Percentiles rank a stretch among this genome's conserved stretches.
Conservation (phyloP, 208 protist species). For the Acanthamoeba sp. region DNA sequence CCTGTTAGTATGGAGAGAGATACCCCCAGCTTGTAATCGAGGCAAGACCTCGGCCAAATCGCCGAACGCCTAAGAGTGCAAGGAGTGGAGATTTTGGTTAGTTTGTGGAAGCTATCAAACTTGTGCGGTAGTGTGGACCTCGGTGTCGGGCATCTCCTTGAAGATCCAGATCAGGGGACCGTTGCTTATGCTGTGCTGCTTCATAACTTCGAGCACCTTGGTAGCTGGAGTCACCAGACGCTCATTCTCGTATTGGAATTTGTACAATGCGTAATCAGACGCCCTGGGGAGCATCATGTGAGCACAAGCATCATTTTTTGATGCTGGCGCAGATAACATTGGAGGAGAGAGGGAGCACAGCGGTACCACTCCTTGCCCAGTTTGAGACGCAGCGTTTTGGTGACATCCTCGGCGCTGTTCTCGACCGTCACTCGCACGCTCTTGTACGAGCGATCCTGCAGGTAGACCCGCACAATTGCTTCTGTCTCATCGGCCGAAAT, state of each 20-base stretch:
- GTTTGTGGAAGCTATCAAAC: too few species aligned
- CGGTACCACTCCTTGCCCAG: neutral
- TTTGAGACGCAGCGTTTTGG: constrained; percentile 38
- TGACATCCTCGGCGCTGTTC: constrained; percentile 46
- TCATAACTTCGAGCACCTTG: constrained; percentile 67
- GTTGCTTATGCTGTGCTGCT: constrained; percentile 19
- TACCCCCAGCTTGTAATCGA: neutral
- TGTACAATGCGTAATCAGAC: constrained; percentile 62
- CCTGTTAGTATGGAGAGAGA: neutral
- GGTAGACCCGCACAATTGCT: constrained; percentile 59
- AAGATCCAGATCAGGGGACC: constrained; percentile 68
- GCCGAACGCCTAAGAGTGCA: constrained; percentile 38
- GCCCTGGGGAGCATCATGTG: neutral
- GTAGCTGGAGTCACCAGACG: constrained; percentile 38
- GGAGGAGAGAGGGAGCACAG: neutral
- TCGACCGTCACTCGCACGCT: constrained; percentile 58
- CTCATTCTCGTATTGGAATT: constrained; percentile 73
- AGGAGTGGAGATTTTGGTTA: too few species aligned
- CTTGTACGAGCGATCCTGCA: constrained; percentile 69
- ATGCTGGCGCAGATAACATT: too few species aligned
- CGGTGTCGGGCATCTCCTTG: constrained; percentile 70
- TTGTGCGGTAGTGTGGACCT: neutral
- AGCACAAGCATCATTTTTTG: constrained; percentile 1
- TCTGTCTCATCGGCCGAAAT: neutral
- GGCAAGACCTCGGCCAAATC: constrained; percentile 45